phyloP scores from a whole-genome alignment of 208 protist species.

The Endotrypanum monterogeii region DNA sequence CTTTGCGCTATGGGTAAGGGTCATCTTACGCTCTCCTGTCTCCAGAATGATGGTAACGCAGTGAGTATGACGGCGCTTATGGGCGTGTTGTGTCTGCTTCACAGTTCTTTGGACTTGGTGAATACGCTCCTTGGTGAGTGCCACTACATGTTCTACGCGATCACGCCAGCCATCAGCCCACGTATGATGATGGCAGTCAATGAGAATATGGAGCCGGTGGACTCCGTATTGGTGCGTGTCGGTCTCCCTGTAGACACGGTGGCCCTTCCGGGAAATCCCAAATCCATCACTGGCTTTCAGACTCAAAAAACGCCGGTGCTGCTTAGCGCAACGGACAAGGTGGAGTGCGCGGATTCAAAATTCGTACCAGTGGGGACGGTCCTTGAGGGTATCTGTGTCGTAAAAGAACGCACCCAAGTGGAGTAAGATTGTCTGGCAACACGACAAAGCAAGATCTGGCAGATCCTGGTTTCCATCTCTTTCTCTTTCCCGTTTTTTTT shows the following conservation, averaged over 20 bases:
- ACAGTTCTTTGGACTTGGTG: slow-evolving; percentile 92
- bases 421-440: slow-evolving; percentile 3
- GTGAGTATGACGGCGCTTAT: slow-evolving; percentile 88
- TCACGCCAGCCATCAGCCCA: slow-evolving; percentile 94
- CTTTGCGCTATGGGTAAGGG: slow-evolving; percentile 99
- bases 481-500: too few relatives aligned
- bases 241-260: slow-evolving; percentile 96
- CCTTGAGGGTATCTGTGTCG: slow-evolving; percentile 88
- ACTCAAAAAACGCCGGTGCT: slow-evolving; percentile 99
- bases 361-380: slow-evolving; percentile 76
- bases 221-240: slow-evolving; percentile 92
- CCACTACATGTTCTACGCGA: slow-evolving; percentile 97
- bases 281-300: slow-evolving; percentile 99
- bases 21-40: slow-evolving; percentile 96
- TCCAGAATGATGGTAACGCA: slow-evolving; percentile 93
- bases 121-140: slow-evolving; percentile 93
- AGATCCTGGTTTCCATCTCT: background rate
- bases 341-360: slow-evolving; percentile 97
- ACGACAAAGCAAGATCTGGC: background rate
- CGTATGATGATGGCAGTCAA: slow-evolving; percentile 98
- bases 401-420: slow-evolving; percentile 65
- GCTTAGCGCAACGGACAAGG: slow-evolving; percentile 95
- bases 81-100: slow-evolving; percentile 93
- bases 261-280: slow-evolving; percentile 97
- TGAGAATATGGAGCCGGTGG: slow-evolving; percentile 92